Conservation (phyloP, 2,329 filamentous ascomycete genomes). For the Alternaria solani region DNA sequence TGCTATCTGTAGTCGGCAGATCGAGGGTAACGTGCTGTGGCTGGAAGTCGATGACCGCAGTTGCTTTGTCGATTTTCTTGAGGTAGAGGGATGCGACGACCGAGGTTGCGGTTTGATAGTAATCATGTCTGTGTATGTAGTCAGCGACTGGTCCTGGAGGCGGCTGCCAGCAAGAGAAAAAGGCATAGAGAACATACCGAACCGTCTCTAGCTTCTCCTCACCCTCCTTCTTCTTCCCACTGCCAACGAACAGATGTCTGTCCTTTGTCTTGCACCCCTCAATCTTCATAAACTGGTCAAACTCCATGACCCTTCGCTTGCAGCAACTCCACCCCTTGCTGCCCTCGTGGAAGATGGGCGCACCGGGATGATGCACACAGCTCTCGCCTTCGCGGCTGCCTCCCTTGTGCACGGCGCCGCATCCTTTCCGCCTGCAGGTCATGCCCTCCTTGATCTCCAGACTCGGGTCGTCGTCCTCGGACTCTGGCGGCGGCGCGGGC, state of each 20-base stretch:
- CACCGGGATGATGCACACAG: slow-evolving; percentile 89
- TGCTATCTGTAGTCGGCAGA: slow-evolving; percentile 84
- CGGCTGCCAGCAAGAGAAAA: not conserved
- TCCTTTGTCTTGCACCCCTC: slow-evolving; percentile 85
- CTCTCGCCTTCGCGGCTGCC: slow-evolving; percentile 68
- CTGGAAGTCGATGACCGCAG: slow-evolving; percentile 75
- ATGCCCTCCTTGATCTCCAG: slow-evolving; percentile 76
- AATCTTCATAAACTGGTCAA: slow-evolving; percentile 97
- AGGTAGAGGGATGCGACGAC: slow-evolving; percentile 94
- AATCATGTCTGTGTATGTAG: slow-evolving; percentile 71
- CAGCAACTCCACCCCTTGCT: slow-evolving; percentile 98
- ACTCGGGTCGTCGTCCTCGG: slow-evolving; percentile 84
- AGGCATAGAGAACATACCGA: slow-evolving; percentile 59
- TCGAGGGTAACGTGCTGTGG: slow-evolving; percentile 74
- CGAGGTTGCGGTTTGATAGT: slow-evolving; percentile 86
- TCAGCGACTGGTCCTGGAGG: slow-evolving; percentile 12
- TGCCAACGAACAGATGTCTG: slow-evolving; percentile 84
- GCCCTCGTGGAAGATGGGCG: slow-evolving; percentile 94
- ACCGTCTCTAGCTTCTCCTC: slow-evolving; percentile 83
- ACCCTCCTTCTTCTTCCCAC: slow-evolving; percentile 73
- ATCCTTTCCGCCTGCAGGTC: slow-evolving; percentile 80
- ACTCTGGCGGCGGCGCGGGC: slow-evolving; percentile 55
- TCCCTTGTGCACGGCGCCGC: slow-evolving; percentile 70
- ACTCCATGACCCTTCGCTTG: slow-evolving; percentile 92
- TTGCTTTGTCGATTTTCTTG: slow-evolving; percentile 92